A percentile compares a stretch with the other conserved stretches of the same genome.
phyloP scores from a whole-genome alignment of 768 basidiomycete genomes.

The Hypsizygus marmoreus region DNA sequence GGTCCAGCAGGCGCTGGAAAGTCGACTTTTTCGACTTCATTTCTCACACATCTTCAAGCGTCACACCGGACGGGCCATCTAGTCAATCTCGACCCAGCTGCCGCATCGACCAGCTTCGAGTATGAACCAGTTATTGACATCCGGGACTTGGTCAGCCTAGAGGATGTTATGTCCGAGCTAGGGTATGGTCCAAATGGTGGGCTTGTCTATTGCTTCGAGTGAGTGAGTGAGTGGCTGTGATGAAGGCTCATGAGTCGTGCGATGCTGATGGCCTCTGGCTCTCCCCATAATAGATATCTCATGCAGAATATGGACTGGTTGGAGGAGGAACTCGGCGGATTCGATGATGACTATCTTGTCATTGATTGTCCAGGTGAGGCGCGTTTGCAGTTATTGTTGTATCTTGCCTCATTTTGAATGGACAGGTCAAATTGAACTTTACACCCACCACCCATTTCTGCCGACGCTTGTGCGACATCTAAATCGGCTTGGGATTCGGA shows the following conservation, averaged over 20 bases:
- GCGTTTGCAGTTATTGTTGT: not conserved
- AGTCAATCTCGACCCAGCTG: conserved; percentile 97
- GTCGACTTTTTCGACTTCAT: conserved; percentile 87
- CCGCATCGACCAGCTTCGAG: conserved; percentile 83
- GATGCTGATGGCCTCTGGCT: not conserved
- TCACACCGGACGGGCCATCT: conserved; percentile 86
- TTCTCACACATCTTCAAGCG: conserved; percentile 85
- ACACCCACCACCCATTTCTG: conserved; percentile 97
- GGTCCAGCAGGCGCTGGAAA: conserved; percentile 99
- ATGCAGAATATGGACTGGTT: conserved; percentile 98
- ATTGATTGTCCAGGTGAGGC: conserved; percentile 84
- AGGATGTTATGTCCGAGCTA: conserved; percentile 96
- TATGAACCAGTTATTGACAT: conserved; percentile 94
- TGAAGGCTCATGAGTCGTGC: not conserved
- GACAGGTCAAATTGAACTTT: conserved; percentile 95
- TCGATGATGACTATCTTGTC: conserved; percentile 93
- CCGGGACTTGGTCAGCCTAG: conserved; percentile 84
- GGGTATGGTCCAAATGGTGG: conserved; percentile 97
- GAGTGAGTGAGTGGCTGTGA: conserved; percentile 54
- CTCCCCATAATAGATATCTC: conserved; percentile 69
- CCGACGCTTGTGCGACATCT: conserved; percentile 84
- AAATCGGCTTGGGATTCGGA: conserved; percentile 75
- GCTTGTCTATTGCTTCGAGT: conserved; percentile 99
- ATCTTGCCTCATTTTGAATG: not conserved
- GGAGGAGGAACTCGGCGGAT: conserved; percentile 92